Percentiles rank a stretch among this genome's conserved stretches.
Evolutionary conservation across 306 rosid species (phyloP).

Genomic region (Prosopis cineraria): DNA sequence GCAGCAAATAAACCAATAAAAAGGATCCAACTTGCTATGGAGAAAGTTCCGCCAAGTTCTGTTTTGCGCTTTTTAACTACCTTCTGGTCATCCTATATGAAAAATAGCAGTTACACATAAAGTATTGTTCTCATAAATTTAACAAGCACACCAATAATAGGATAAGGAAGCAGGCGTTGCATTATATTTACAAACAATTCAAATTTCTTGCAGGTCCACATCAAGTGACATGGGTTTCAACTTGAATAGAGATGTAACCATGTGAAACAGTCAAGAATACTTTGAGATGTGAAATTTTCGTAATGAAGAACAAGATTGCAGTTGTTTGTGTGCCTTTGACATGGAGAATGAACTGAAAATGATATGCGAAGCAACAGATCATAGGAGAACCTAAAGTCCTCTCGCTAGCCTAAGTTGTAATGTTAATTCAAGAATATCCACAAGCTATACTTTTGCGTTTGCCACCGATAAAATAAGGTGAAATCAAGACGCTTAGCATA

Average conservation of each 20-base stretch:
- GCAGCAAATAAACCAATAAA: slow-evolving; percentile 89
- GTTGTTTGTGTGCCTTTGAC: background rate
- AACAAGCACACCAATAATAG: slow-evolving; percentile 3
- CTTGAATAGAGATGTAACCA: background rate
- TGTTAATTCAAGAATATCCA: slow-evolving; percentile 23
- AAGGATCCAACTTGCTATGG: slow-evolving; percentile 96
- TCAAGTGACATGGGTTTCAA: background rate
- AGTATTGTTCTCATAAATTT: slow-evolving; percentile 17
- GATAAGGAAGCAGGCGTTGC: background rate
- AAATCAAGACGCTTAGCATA: slow-evolving; percentile 3
- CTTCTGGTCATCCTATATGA: slow-evolving; percentile 80
- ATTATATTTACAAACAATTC: background rate
- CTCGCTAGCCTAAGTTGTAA: slow-evolving; percentile 4
- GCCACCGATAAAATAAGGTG: background rate
- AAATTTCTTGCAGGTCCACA: background rate
- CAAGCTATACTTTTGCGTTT: slow-evolving; percentile 1
- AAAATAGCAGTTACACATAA: slow-evolving; percentile 17
- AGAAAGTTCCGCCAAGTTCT: slow-evolving; percentile 98
- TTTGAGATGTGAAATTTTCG: background rate
- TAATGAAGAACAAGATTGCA: background rate
- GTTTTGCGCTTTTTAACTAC: slow-evolving; percentile 90
- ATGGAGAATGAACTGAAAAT: slow-evolving; percentile 3
- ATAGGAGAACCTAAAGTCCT: background rate
- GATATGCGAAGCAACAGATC: slow-evolving; percentile 22
- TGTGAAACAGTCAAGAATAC: background rate